Evolutionary conservation across 805 yeast genomes (phyloP).

Genomic region (Kazachstania martiniae): DNA sequence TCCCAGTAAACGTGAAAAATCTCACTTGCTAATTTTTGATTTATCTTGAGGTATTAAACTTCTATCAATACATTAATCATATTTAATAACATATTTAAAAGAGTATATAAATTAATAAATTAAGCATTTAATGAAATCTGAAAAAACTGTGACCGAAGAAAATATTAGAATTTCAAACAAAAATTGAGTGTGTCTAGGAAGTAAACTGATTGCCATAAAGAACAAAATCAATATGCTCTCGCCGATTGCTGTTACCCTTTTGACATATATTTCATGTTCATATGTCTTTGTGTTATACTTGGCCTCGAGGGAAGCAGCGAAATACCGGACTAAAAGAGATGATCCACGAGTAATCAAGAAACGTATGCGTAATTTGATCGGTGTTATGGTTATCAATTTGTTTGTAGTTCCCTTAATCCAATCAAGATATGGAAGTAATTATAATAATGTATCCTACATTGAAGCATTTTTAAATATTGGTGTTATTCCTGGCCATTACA

Average conservation of each 20-base stretch:
- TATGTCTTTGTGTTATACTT: conserved; percentile 20
- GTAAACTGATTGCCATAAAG: too few relatives aligned
- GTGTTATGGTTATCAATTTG: conserved; percentile 10
- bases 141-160: too few relatives aligned
- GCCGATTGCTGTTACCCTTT: too few relatives aligned
- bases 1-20: conserved; percentile 11
- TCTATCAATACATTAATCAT: neutral
- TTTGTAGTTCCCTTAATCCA: conserved; percentile 13
- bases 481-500: conserved; percentile 15
- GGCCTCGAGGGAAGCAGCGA: conserved; percentile 9
- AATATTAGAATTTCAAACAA: too few relatives aligned
- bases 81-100: too few relatives aligned
- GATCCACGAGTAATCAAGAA: conserved; percentile 21
- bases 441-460: conserved; percentile 3
- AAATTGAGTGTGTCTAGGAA: too few relatives aligned
- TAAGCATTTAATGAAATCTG: too few relatives aligned
- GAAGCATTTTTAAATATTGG: conserved; percentile 14
- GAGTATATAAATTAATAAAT: too few relatives aligned
- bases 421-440: neutral
- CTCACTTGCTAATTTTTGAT: neutral
- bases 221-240: too few relatives aligned
- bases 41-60: neutral
- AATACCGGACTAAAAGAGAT: conserved; percentile 20
- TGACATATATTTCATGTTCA: conserved; percentile 18
- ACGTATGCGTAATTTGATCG: conserved; percentile 15